A percentile compares a stretch with the other conserved stretches of the same genome.
Evolutionary conservation across 1,139 yeast species (phyloP).

Genomic region (Blastobotrys elegans): DNA sequence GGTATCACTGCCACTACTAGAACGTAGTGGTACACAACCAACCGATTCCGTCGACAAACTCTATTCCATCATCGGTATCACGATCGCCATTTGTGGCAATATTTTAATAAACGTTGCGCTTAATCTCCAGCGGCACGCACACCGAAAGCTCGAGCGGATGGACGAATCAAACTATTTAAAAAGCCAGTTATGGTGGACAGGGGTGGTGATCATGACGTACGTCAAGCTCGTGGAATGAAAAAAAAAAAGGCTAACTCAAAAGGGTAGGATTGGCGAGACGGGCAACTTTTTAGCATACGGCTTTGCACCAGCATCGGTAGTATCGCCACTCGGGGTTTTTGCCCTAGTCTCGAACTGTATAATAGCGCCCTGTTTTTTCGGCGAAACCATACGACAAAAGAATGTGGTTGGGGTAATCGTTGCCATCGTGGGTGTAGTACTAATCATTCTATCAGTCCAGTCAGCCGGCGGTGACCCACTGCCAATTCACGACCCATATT

Average conservation of each 20-base stretch:
- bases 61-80: constrained; percentile 28
- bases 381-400: constrained; percentile 34
- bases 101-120: constrained; percentile 36
- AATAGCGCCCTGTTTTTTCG: constrained; percentile 42
- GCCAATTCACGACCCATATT: constrained; percentile 23
- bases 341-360: constrained; percentile 43
- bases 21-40: not conserved
- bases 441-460: constrained; percentile 36
- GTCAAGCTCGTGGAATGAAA: not conserved
- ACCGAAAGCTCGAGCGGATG: constrained; percentile 14
- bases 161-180: constrained; percentile 21
- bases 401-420: constrained; percentile 38
- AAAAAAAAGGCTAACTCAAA: not conserved
- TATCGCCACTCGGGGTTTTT: constrained; percentile 44
- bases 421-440: constrained; percentile 37
- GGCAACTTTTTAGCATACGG: constrained; percentile 46
- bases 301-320: constrained; percentile 43
- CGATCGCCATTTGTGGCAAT: constrained; percentile 36
- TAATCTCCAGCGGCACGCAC: constrained; percentile 39
- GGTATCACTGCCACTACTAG: not conserved
- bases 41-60: not conserved
- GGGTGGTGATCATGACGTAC: constrained; percentile 37
- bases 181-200: constrained; percentile 39
- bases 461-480: constrained; percentile 13
- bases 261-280: constrained; percentile 34